phyloP scores from a whole-genome alignment of 2,329 filamentous ascomycete species.

The Amesomyces nigricolor region DNA sequence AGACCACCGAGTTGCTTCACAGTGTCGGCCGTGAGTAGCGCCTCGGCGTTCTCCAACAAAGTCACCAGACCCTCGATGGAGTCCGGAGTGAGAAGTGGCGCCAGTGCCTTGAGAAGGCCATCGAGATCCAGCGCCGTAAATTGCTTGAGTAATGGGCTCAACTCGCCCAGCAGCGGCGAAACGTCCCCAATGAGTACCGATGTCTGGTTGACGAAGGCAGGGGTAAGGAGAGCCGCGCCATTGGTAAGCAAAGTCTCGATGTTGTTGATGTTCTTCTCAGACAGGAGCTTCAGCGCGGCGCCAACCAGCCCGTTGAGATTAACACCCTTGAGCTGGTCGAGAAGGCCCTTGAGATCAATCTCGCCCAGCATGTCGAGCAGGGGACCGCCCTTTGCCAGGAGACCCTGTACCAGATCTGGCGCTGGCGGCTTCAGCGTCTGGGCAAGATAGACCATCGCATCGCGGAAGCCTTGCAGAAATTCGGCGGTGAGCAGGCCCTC shows the following conservation, averaged over 20 bases:
- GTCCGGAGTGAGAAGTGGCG: constrained; percentile 32
- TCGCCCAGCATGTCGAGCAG: constrained; percentile 23
- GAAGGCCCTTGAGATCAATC: constrained; percentile 20
- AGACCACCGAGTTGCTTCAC: constrained; percentile 38
- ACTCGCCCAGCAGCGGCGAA: neutral
- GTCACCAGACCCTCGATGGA: constrained; percentile 30
- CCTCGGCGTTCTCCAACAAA: constrained; percentile 30
- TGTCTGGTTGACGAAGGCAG: constrained; percentile 4
- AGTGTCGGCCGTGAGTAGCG: constrained; percentile 26
- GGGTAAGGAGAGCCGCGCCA: constrained; percentile 1
- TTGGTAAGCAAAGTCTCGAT: constrained; percentile 2
- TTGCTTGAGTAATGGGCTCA: constrained; percentile 28
- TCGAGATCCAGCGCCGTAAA: constrained; percentile 18
- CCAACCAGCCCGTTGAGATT: constrained; percentile 2
- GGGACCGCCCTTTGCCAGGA: constrained; percentile 29
- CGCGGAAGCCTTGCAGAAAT: constrained; percentile 37
- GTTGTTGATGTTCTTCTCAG: constrained; percentile 4
- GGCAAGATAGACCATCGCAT: constrained; percentile 38
- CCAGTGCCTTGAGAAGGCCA: constrained; percentile 22
- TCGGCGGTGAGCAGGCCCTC: constrained; percentile 23
- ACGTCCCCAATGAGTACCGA: constrained; percentile 1
- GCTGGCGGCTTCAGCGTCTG: constrained; percentile 35
- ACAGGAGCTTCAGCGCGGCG: constrained; percentile 1
- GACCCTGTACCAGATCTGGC: constrained; percentile 20
- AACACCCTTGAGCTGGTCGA: constrained; percentile 25